These are phyloP conservation scores for Monilinia fructigena DNA, from an alignment of 2,329 filamentous ascomycete species.

Conservation along the genomic window DNA sequence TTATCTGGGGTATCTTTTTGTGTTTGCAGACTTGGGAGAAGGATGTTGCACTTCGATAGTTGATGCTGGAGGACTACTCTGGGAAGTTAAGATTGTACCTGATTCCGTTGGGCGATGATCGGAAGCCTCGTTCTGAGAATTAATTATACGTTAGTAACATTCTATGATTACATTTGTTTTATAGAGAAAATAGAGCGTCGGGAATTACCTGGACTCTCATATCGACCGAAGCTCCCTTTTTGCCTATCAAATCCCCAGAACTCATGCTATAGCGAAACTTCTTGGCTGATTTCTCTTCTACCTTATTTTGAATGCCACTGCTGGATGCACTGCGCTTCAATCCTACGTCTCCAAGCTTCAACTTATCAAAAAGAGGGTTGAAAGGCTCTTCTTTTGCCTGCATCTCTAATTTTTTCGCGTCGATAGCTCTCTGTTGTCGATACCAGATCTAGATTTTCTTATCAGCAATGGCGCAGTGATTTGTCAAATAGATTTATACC, in stretches of 20 bases:
- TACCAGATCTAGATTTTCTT: neutral
- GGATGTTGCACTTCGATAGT: neutral
- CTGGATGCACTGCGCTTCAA: constrained; percentile 1
- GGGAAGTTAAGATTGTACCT: neutral
- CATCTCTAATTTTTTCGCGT: neutral
- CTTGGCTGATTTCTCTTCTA: neutral
- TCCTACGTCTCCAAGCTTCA: neutral
- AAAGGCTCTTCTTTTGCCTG: neutral
- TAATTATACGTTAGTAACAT: neutral
- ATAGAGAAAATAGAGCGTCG: too few relatives aligned
- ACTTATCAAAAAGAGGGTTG: neutral
- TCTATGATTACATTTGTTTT: too few relatives aligned
- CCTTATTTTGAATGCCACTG: neutral
- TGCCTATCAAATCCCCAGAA: neutral
- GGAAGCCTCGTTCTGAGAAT: neutral
- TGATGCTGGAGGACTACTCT: neutral
- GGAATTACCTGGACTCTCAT: neutral
- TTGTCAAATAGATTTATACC: neutral
- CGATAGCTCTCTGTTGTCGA: neutral
- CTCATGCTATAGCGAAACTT: neutral
- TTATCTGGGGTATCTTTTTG: neutral
- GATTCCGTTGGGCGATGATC: neutral
- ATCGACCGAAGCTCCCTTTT: neutral
- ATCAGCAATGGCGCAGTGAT: neutral
- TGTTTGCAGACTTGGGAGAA: neutral